Evolutionary conservation across 148 eudicot species (phyloP).

Genomic region (Dysphania ambrosioides): DNA sequence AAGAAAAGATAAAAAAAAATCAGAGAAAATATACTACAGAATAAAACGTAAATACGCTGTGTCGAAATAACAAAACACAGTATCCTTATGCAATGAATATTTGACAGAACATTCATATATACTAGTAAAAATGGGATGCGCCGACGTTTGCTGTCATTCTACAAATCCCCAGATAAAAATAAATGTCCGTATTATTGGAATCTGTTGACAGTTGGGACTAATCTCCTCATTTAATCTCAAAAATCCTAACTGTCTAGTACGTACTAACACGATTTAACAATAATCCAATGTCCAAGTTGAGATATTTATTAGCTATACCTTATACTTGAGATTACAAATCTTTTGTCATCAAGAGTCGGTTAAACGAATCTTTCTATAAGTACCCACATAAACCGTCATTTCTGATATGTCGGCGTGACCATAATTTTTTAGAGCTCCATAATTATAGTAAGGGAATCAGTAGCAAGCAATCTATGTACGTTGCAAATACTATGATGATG

Average conservation of each 20-base stretch:
- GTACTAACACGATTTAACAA: conserved; percentile 21
- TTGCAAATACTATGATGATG: conserved; percentile 5
- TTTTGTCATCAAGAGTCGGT: conserved; percentile 30
- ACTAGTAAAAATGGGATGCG: conserved; percentile 18
- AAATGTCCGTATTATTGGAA: conserved; percentile 31
- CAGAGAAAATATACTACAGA: too few species aligned
- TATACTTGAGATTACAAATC: conserved; percentile 22
- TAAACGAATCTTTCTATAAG: conserved; percentile 29
- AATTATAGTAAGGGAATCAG: conserved; percentile 6
- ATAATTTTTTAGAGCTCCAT: not conserved
- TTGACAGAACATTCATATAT: conserved; percentile 8
- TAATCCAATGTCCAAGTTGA: conserved; percentile 19
- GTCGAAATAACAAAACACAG: not conserved
- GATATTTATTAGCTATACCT: conserved; percentile 9
- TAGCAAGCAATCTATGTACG: conserved; percentile 1
- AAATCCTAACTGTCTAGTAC: conserved; percentile 27
- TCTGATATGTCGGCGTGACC: conserved; percentile 43
- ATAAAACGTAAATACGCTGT: conserved; percentile 18
- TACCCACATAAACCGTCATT: conserved; percentile 33
- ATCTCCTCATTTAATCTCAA: conserved; percentile 1
- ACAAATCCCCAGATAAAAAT: conserved; percentile 29
- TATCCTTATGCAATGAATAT: conserved; percentile 18
- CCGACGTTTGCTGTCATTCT: conserved; percentile 57
- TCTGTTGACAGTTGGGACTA: conserved; percentile 10
- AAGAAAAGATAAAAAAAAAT: too few species aligned